Base-by-base conservation (phyloP, 2,329 filamentous ascomycete species). In the Teratosphaeria zuluensis region DNA sequence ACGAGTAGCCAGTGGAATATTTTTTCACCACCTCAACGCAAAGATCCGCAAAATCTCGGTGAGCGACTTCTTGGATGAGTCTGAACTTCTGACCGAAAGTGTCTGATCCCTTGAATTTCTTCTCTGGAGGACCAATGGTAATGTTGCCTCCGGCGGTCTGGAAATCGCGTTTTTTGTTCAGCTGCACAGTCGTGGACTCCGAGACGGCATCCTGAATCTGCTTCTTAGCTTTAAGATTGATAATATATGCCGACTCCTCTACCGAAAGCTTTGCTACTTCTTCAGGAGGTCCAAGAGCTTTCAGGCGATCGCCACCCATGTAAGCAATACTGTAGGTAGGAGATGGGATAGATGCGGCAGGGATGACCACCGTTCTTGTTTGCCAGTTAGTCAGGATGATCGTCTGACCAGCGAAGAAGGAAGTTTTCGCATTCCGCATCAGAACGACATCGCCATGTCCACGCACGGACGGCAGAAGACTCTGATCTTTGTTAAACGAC, bases 1-100 rank as follows among this genome's bases (percentile, higher is more conserved):
- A 73, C 53, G 72, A 77, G 46, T 73, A 71, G 30, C 53, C 24
- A 8, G 66, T 70, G 14, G 74, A 68, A 63, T 77, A 82, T 0
- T 79, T 75, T 63, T 80, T 84, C 53, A 91, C 80, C 2, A 95
- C 83, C 68, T 92, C 81, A 1, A 82, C 90, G 19, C 89, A 76
- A 1, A 95, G 69, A 68, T 96, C 84, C 65, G 81, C 84, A 68
- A 86, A 95, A 0, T 66, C 76, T 14, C 72, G 71, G 0, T 80
- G 74, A 2, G 74, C 66, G 1, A 90, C 73, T 64, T 91, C 82
- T 63, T 86, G 78, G 56, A 96, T 79, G 19, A 86, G 75, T 38
- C 76, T 77, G 66, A 86, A 87, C 68, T 87, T 42, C 11, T 42
- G 14, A 11, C 35, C 35, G 35, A 42, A 90, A 2, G 55, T 19